These are phyloP conservation scores for Fusarium algeriense DNA, from an alignment of 2,329 filamentous ascomycete species.

Conservation along the genomic window DNA sequence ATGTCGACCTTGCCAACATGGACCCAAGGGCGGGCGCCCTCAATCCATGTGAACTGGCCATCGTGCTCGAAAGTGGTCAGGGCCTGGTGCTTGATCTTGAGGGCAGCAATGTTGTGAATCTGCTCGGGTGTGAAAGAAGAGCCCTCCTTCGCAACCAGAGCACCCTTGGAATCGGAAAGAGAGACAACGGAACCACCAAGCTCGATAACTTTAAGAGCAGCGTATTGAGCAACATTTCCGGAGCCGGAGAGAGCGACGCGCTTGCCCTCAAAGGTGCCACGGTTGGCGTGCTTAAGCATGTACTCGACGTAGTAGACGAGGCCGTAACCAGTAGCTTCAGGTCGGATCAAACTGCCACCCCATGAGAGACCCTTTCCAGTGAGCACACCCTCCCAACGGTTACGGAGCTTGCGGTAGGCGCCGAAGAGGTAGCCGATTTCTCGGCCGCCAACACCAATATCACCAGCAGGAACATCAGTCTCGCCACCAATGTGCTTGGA, in stretches of 20 bases:
- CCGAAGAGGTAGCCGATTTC: conserved; percentile 97
- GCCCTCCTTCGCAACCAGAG: conserved; percentile 79
- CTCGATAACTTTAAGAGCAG: conserved; percentile 95
- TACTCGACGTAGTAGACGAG: conserved; percentile 96
- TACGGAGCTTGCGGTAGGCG: conserved; percentile 87
- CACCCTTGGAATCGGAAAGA: conserved; percentile 91
- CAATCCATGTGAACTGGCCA: conserved; percentile 85
- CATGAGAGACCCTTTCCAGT: conserved; percentile 95
- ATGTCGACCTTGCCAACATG: conserved; percentile 92
- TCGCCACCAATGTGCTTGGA: conserved; percentile 96
- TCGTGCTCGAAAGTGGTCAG: conserved; percentile 78
- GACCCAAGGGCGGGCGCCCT: conserved; percentile 89
- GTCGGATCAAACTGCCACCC: conserved; percentile 94
- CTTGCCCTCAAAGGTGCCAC: conserved; percentile 90
- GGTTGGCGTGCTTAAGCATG: conserved; percentile 93
- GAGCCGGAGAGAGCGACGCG: conserved; percentile 95
- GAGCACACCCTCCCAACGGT: conserved; percentile 94
- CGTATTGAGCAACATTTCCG: conserved; percentile 98
- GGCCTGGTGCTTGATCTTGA: conserved; percentile 89
- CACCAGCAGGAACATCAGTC: conserved; percentile 95
- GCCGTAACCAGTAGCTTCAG: conserved; percentile 96
- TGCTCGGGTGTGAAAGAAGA: conserved; percentile 82
- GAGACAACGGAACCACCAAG: conserved; percentile 93
- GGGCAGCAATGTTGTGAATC: conserved; percentile 79
- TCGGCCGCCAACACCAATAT: conserved; percentile 92